A percentile compares a stretch with the other conserved stretches of the same genome.
These are phyloP conservation scores for Mollisiaceae sp. DNA, from an alignment of 2,329 filamentous ascomycete genomes.

Conservation along the genomic window DNA sequence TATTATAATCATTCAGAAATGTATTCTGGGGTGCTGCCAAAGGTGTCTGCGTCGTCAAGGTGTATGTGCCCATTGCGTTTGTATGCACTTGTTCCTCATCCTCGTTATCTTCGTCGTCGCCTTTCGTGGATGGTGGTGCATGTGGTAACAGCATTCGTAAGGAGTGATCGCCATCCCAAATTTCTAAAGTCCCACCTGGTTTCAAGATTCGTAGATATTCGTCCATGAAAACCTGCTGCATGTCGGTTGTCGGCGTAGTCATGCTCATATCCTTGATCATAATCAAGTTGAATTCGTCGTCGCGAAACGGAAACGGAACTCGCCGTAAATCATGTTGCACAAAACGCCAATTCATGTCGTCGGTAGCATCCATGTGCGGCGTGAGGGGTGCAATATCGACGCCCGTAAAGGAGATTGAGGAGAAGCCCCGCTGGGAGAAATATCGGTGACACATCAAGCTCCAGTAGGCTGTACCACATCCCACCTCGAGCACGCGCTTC, in stretches of 20 bases:
- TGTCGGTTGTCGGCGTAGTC: constrained; percentile 60
- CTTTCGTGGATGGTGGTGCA: constrained; percentile 54
- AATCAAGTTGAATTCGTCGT: constrained; percentile 84
- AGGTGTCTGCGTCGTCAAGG: constrained; percentile 81
- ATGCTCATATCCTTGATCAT: constrained; percentile 86
- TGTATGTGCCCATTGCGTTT: constrained; percentile 76
- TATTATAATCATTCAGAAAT: constrained; percentile 82
- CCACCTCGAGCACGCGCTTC: constrained; percentile 80
- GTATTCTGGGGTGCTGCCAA: constrained; percentile 81
- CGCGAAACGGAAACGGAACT: constrained; percentile 76
- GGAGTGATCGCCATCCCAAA: constrained; percentile 88
- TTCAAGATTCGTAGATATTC: constrained; percentile 79
- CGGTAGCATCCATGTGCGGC: constrained; percentile 62
- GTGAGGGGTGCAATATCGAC: constrained; percentile 80
- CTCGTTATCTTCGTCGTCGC: constrained; percentile 48
- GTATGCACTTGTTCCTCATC: constrained; percentile 68
- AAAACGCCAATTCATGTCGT: constrained; percentile 86
- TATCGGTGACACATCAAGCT: constrained; percentile 85
- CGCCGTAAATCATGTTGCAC: constrained; percentile 84
- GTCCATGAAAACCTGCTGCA: constrained; percentile 62
- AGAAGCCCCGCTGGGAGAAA: constrained; percentile 70
- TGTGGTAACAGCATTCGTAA: constrained; percentile 85
- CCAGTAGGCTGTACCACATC: constrained; percentile 89
- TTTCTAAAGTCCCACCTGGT: constrained; percentile 79
- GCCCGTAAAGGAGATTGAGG: constrained; percentile 77